Evolutionary conservation across 1,284 basidiomycete genomes (phyloP), one percentile per base, ranked within the genome.

Genomic region (Fomes fomentarius): DNA sequence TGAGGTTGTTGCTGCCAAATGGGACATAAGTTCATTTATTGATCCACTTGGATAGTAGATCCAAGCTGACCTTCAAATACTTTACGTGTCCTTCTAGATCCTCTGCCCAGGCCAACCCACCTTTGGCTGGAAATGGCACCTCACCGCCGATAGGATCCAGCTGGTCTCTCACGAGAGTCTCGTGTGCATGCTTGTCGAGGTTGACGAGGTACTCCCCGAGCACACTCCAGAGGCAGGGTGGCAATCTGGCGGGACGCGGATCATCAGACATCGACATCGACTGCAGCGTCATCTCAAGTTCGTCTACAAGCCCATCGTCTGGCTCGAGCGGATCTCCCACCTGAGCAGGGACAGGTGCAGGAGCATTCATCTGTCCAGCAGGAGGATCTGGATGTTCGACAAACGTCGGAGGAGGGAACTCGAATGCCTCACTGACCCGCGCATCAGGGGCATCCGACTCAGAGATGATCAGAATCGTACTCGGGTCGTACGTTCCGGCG

Each of bases 401-500:
- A 54, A 86, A 82, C 6, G 66, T 61, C 17, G 79, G 77, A 15
- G 85, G 84, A 22, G 85, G 85, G 59, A 83, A 87, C 55, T 82
- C 73, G 54, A 75, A 78, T 2, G 77, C 80, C 56, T 83, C 78
- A 2, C 81, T 63, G 1, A 74, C 67, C 6, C 83, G 76, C 7
- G 73, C 70, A 22, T 69, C 54, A 1, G 55, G 67, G 5, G 71
- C 70, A 7, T 68, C 65, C 2, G 71, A 71, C 57, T 82, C 80
- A 1, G 75, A 75, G 4, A 84, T 55, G 24, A 82, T 57, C 9
- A 87, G 55, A 8, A 96, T 84, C 1, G 85, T 79, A 40, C 80
- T 74, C 0, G 93, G 88, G 67, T 96, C 92, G 68, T 80, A 86
- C 10, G 79, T 73, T 10, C 87, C 82, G 38, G 77, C 73, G 66